phyloP scores from a whole-genome alignment of 129 eudicot species.

The Flaveria sonorensis region DNA sequence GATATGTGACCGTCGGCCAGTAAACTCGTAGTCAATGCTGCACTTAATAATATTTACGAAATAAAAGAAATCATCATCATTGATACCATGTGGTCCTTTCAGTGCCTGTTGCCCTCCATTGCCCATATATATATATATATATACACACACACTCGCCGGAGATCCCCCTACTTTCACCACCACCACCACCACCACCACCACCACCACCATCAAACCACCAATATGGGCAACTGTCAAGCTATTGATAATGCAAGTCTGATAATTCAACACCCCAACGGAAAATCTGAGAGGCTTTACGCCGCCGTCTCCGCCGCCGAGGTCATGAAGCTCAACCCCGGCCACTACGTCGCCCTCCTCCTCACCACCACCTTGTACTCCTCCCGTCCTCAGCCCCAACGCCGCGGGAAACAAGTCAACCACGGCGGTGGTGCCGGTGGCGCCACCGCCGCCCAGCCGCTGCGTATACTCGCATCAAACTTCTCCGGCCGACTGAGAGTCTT shows the following conservation, averaged over 20 bases:
- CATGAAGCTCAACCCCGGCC: conserved; percentile 94
- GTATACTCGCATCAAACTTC: conserved; percentile 88
- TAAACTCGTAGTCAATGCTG: not conserved
- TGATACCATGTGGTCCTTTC: conserved; percentile 43
- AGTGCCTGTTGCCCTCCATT: conserved; percentile 25
- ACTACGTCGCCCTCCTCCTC: conserved; percentile 91
- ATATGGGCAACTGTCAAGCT: conserved; percentile 99
- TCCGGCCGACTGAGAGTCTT: conserved; percentile 74
- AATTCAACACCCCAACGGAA: conserved; percentile 82
- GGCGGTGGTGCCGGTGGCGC: not conserved
- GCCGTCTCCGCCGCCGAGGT: conserved; percentile 67
- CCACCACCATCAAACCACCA: not conserved
- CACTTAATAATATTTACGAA: conserved; percentile 1
- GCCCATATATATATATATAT: conserved; percentile 16
- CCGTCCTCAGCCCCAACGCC: conserved; percentile 2
- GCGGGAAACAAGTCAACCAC: conserved; percentile 1
- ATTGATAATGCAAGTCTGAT: conserved; percentile 81
- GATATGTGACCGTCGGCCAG: not conserved
- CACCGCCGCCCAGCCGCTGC: conserved; percentile 38
- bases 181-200: not conserved
- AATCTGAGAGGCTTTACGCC: conserved; percentile 52
- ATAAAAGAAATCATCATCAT: conserved; percentile 21
- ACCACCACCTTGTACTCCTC: conserved; percentile 76
- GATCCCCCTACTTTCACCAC: not conserved
- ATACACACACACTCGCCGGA: conserved; percentile 4